Conservation (phyloP, 768 basidiomycete species). For the Phaffia australis region DNA sequence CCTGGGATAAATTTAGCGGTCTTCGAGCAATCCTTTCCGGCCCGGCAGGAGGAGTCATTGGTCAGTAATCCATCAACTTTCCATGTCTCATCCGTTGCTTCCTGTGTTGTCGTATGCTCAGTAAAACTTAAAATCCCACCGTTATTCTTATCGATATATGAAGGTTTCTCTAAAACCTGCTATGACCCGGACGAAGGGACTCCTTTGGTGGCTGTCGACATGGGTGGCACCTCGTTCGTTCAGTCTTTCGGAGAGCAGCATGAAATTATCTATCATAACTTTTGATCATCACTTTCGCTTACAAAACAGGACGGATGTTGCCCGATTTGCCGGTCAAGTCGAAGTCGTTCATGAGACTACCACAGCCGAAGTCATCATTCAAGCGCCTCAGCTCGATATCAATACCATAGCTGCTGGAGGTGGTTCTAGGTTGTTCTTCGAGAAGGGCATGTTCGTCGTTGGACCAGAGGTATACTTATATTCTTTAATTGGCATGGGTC, state of each 20-base stretch:
- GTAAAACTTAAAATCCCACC: too few species aligned
- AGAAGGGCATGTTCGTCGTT: conserved; percentile 30
- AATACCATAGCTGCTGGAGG: conserved; percentile 27
- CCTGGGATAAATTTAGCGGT: conserved; percentile 26
- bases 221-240: conserved; percentile 24
- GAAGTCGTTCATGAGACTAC: conserved; percentile 26
- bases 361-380: conserved; percentile 20
- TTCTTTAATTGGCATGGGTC: conserved; percentile 27
- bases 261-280: background rate
- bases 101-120: background rate
- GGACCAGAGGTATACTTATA: conserved; percentile 25
- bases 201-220: conserved; percentile 32
- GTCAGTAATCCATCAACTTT: background rate
- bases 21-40: conserved; percentile 29
- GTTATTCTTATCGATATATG: background rate
- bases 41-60: conserved; percentile 31
- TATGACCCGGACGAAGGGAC: conserved; percentile 22
- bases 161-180: conserved; percentile 23
- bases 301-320: conserved; percentile 30
- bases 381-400: conserved; percentile 22
- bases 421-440: conserved; percentile 29
- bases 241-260: background rate
- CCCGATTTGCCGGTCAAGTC: conserved; percentile 29
- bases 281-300: background rate
- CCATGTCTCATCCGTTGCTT: too few species aligned